Base-by-base conservation (phyloP, 2,329 filamentous ascomycete genomes). In the Aspergillus sp. region DNA sequence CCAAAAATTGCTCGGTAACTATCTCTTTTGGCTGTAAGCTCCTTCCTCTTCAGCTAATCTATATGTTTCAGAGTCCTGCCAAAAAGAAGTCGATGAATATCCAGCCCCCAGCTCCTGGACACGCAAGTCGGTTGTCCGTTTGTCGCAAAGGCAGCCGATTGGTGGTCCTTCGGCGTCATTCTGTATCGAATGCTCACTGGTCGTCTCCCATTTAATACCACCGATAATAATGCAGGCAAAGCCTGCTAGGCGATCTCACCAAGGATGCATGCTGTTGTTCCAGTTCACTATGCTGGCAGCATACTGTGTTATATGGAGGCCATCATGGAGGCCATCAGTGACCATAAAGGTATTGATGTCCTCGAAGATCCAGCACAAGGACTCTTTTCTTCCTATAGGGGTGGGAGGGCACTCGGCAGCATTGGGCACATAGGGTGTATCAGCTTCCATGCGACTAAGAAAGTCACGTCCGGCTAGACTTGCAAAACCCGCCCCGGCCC, bases 361-460 rank as follows among this genome's bases (percentile, higher is more conserved):
- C 45, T 50, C 26, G 52, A 53, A 29, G 52, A 55, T 33, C 49
- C 51, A 2, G 53, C 52, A 5, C 44, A 48, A 46, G 50, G 45
- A 3, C 51, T 48, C 27, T 45, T 36, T 4, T 48, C 52, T 3
- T 49, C 41, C 1, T 48, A 55, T 33, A 28, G 48, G 8, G 38
- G 28, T 27, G 47, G 45, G 8, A 47, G 47, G 4, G 42, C 44
- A 7, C 43, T 54, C 2, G 53, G 53, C 7, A 51, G 45, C 9
- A 56, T 56, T 28, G 53, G 50, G 1, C 39, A 49, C 8, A 34
- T 56, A 2, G 52, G 53, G 4, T 56, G 50, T 26, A 46, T 56
- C 30, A 51, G 48, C 26, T 54, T 56, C 42, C 50, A 56, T 26
- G 53, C 49, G 30, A 51, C 47, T 12, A 54, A 53, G 30, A 48